phyloP scores from a whole-genome alignment of 1,284 basidiomycete species.

The Sporisorium iseilematis-ciliati region DNA sequence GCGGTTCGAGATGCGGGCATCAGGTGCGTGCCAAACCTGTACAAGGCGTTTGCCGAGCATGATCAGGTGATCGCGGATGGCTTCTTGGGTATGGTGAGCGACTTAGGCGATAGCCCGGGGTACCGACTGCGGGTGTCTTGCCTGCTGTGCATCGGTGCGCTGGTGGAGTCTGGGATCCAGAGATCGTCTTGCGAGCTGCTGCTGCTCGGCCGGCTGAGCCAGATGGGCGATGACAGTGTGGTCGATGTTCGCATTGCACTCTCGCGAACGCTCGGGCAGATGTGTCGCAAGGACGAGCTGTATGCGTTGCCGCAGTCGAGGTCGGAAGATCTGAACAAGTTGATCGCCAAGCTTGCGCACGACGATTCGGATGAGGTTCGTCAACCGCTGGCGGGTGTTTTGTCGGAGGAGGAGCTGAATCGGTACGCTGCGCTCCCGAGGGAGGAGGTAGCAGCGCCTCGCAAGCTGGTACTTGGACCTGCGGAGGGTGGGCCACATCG shows the following conservation, averaged over 20 bases:
- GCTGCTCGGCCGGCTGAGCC: slow-evolving; percentile 76
- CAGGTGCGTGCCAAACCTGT: slow-evolving; percentile 72
- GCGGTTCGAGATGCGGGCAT: slow-evolving; percentile 85
- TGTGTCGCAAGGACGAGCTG: slow-evolving; percentile 70
- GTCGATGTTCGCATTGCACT: slow-evolving; percentile 88
- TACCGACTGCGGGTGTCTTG: slow-evolving; percentile 65
- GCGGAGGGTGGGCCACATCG: slow-evolving; percentile 56
- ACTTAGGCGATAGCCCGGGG: slow-evolving; percentile 59
- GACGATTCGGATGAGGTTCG: slow-evolving; percentile 62
- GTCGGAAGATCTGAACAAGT: slow-evolving; percentile 42
- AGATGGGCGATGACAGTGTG: slow-evolving; percentile 79
- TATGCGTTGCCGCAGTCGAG: slow-evolving; percentile 62
- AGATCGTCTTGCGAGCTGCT: slow-evolving; percentile 73
- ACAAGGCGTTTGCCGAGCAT: slow-evolving; percentile 58
- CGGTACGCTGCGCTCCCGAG: slow-evolving; percentile 4
- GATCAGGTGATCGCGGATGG: slow-evolving; percentile 59
- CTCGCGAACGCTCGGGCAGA: slow-evolving; percentile 76
- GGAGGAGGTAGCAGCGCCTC: slow-evolving; percentile 12
- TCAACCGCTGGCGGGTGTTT: slow-evolving; percentile 41
- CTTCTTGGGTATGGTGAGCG: slow-evolving; percentile 66
- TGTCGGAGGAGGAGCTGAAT: slow-evolving; percentile 36
- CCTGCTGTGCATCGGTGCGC: slow-evolving; percentile 54
- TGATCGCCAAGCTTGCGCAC: slow-evolving; percentile 53
- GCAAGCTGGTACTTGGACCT: slow-evolving; percentile 62
- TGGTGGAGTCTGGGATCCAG: slow-evolving; percentile 57